Evolutionary conservation across 2,329 filamentous ascomycete genomes (phyloP), one percentile per base, ranked within the genome.

Genomic region (Blastomyces emzantsi): DNA sequence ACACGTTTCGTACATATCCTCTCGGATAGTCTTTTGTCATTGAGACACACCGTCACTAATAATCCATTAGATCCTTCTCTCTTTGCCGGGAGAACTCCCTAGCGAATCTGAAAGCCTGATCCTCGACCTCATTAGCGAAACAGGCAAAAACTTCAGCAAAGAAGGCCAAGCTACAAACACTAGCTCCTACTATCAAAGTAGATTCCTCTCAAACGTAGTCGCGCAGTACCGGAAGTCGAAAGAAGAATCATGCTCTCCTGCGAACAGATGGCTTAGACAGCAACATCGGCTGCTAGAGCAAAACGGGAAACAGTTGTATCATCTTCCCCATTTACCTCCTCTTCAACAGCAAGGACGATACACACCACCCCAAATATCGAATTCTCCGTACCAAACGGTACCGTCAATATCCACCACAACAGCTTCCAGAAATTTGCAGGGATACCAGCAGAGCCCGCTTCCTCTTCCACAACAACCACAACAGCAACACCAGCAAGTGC

Each of bases 151-250:
- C 30, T 69, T 69, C 47, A 63, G 66, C 39, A 62, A 58, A 28
- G 66, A 68, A 43, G 60, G 62, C 36, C 63, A 66, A n/a, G 63
- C 66, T 19, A 62, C 39, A 43, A 69, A 68, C 39, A 68, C 64
- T 6, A 67, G 63, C 59, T 69, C 66, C 59, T 66, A 64, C 47
- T 64, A 64, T 30, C 68, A 69, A 61, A 64, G 64, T 47, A 63
- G 63, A 60, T 69, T 69, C 47, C 61, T 69, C 4, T 61, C 64
- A 43, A 69, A 69, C 47, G 66, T 69, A 6, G 65, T 68, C 19
- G 52, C 61, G 28, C 66, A 69, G 52, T 69, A 68, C 62, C 63
- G 63, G 47, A 65, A 65, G 55, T 60, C 68, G 30, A 67, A 66
- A 47, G 60, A 56, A 11, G 61, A 64, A 60, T 30, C 57, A 59